Evolutionary conservation across 495 filamentous ascomycete species (phyloP).

Genomic region (Podospora tetraspora): DNA sequence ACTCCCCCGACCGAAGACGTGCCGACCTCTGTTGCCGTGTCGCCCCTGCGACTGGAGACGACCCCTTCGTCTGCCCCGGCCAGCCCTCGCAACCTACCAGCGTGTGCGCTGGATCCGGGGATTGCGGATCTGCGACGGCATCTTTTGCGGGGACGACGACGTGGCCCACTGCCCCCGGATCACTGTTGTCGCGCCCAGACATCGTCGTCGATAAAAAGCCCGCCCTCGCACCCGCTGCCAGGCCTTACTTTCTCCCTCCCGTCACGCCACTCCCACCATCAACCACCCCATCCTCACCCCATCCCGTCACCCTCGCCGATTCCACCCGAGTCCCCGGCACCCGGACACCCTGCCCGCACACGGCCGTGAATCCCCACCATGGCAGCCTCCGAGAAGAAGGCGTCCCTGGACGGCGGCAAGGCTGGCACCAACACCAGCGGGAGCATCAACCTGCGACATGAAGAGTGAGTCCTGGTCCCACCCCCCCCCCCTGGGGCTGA

Average conservation of each 20-base stretch:
- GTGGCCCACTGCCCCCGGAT: background rate
- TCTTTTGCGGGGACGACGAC: background rate
- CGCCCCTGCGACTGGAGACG: background rate
- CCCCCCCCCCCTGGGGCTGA: background rate
- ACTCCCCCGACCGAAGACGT: background rate
- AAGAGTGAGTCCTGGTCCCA: slow-evolving; percentile 41
- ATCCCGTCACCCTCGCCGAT: background rate
- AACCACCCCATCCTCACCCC: background rate
- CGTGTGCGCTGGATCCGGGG: background rate
- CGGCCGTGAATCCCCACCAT: background rate
- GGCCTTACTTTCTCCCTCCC: background rate
- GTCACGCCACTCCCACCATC: background rate
- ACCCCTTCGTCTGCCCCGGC: background rate
- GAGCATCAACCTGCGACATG: slow-evolving; percentile 47
- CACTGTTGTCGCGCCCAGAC: background rate
- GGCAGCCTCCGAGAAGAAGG: slow-evolving; percentile 2
- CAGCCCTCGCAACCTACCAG: background rate
- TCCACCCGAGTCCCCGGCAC: too few relatives aligned
- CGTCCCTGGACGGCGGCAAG: slow-evolving; percentile 14
- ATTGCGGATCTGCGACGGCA: background rate
- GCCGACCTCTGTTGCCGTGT: background rate
- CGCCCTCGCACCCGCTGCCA: background rate
- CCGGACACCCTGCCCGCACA: too few relatives aligned
- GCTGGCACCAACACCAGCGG: slow-evolving; percentile 2
- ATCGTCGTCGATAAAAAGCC: background rate